phyloP scores from a whole-genome alignment of 306 rosid species.

The Cajanus cajan region DNA sequence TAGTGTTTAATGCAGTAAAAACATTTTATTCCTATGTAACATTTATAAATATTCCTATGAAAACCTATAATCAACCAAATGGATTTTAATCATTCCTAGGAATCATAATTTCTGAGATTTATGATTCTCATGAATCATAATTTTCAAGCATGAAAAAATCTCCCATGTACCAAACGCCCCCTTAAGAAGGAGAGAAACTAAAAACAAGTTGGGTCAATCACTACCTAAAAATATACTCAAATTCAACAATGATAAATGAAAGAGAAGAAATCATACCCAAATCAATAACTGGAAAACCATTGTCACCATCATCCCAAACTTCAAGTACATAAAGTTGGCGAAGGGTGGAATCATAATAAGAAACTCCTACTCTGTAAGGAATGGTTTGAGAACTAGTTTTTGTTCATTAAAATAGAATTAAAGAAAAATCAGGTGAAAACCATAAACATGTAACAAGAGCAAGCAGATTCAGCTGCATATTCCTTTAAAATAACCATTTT shows the following conservation, averaged over 20 bases:
- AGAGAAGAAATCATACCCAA: slow-evolving; percentile 59
- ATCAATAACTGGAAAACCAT: slow-evolving; percentile 78
- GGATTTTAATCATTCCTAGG: too few species aligned
- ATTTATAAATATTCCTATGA: too few species aligned
- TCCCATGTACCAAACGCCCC: too few species aligned
- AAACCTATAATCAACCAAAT: too few species aligned
- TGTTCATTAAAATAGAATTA: background rate
- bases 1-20: too few species aligned
- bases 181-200: background rate
- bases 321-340: slow-evolving; percentile 90
- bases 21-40: too few species aligned
- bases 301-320: slow-evolving; percentile 91
- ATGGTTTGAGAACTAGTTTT: slow-evolving; percentile 7
- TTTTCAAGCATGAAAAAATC: too few species aligned
- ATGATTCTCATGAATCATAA: too few species aligned
- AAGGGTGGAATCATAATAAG: slow-evolving; percentile 84
- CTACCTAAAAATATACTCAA: slow-evolving; percentile 25
- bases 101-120: too few species aligned
- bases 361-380: slow-evolving; percentile 77
- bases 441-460: slow-evolving; percentile 6
- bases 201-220: background rate
- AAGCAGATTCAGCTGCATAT: slow-evolving; percentile 7
- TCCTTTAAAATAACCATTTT: background rate
- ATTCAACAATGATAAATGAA: background rate
- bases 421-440: slow-evolving; percentile 7